phyloP scores from a whole-genome alignment of 208 protist species.

The Acanthamoeba polyphaga region DNA sequence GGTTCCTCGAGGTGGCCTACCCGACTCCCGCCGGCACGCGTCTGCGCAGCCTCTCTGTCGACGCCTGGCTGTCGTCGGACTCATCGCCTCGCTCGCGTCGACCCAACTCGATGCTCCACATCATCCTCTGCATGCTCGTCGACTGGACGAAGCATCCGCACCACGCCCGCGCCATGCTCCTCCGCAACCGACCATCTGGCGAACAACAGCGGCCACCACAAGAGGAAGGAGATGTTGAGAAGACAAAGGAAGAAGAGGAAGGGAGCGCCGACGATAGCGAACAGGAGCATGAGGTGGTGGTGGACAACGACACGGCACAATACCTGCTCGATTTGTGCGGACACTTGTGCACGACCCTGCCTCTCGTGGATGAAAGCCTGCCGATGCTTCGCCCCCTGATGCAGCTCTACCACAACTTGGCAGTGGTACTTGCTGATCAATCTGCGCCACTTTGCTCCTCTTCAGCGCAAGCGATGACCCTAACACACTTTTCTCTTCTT shows the following conservation, averaged over 20 bases:
- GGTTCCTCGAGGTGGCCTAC: slow-evolving; percentile 31
- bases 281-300: neutral
- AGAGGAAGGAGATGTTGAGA: neutral
- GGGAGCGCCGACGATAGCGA: neutral
- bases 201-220: neutral
- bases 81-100: neutral
- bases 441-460: no score
- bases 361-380: neutral
- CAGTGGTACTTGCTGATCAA: neutral
- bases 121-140: slow-evolving; percentile 8
- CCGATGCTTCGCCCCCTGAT: neutral
- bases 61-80: neutral
- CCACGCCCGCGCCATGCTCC: neutral
- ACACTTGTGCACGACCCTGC: neutral
- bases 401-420: slow-evolving; percentile 2
- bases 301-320: neutral
- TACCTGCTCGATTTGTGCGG: neutral
- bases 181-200: neutral
- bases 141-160: neutral
- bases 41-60: neutral
- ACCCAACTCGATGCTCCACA: neutral
- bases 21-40: neutral
- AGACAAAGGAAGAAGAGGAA: neutral
- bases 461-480: no score
- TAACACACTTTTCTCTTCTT: neutral